Evolutionary conservation across 228 moss, liverwort and hornwort genomes (phyloP).

Genomic region (Sphagnum fallax): DNA sequence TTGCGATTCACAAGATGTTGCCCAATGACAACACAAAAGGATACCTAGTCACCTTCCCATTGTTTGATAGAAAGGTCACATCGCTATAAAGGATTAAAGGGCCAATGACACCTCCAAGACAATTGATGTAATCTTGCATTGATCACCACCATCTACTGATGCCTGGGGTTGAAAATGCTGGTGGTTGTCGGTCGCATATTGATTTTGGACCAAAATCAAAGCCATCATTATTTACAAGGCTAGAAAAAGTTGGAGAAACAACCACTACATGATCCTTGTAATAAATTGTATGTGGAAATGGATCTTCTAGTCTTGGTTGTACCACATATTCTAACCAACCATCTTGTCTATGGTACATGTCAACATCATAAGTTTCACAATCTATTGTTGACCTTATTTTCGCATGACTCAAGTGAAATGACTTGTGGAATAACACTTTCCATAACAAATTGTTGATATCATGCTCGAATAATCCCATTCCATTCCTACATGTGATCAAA

Average conservation of each 20-base stretch:
- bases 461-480: neutral
- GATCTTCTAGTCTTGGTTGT: neutral
- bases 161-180: neutral
- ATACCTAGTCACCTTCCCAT: neutral
- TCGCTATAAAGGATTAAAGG: neutral
- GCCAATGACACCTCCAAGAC: neutral
- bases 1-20: neutral
- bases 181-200: neutral
- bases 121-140: neutral
- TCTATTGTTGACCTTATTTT: neutral
- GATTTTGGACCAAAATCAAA: neutral
- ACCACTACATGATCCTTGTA: neutral
- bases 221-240: neutral
- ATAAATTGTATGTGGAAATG: neutral
- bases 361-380: constrained; percentile 1
- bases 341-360: neutral
- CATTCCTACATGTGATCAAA: neutral
- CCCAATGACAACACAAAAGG: constrained; percentile 1
- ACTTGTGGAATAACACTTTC: neutral
- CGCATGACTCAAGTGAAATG: neutral
- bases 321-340: neutral
- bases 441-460: neutral
- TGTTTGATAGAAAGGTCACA: neutral
- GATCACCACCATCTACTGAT: neutral
- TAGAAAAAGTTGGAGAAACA: neutral